Base-by-base conservation (phyloP, 306 rosid species). In the Prunus mira region DNA sequence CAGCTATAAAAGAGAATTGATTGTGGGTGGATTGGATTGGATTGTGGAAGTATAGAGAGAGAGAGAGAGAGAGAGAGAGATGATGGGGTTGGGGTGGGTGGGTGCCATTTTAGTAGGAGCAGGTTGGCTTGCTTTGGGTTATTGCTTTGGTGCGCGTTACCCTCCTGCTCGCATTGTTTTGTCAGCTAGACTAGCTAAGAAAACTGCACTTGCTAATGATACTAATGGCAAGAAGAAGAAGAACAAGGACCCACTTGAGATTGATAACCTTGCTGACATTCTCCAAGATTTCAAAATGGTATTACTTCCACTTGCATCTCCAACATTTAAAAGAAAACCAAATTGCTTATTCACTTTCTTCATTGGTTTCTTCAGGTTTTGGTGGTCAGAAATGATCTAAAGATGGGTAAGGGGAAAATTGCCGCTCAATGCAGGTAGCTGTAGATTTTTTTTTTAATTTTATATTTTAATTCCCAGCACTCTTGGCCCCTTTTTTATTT, bases 351-450 rank as follows among this genome's bases (percentile, higher is more conserved):
- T 61, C 60, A 43, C 41, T 30, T 67, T 25, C 15, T 66, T 45
- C 25, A 7, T 24, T 25, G 34, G 19, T 43, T 72, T 74, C 4
- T 70, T 83, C 79, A 94, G 98, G 86, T 94, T 71, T 88, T 95
- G 66, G 97, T 95, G 19, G 99, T 90, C 24, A 85, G 97, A 69
- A 95, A 95, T 83, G 97, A 95, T 85, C 90, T 95, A 52, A 95
- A 95, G 87, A 95, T 95, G 97, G 99, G 99, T 34, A 95, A 95
- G 82, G 99, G 99, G 70, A 95, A 95, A 71, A 90, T 95, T 86
- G 97, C 92, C 15, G 97, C 99, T 67, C 97, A 95, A 80, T 95
- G 97, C 97, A 92, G 99, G 99, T 92, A 76, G 43, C 41, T 38
- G 24, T 38, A 0, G 9, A 52, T 61, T 61, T 64, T 4, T 15